Percentiles rank a stretch among this genome's conserved stretches.
Evolutionary conservation across 352 stramenopile species (phyloP).

Genomic region (Aphanomyces stellatus): DNA sequence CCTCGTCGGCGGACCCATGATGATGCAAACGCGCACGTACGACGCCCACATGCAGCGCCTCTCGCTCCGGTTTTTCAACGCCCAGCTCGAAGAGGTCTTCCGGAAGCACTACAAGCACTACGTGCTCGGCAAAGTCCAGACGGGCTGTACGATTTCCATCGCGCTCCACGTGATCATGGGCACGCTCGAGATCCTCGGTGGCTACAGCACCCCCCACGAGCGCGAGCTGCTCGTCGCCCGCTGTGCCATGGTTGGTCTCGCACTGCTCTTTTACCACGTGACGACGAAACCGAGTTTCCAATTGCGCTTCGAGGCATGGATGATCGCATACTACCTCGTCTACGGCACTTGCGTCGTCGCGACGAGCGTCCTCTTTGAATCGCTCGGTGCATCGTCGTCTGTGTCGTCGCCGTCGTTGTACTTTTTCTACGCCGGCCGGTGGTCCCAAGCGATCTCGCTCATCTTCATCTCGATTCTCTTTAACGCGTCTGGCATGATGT

Average conservation of each 20-base stretch:
- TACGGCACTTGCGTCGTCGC: conserved; percentile 15
- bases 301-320: conserved; percentile 36
- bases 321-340: conserved; percentile 44
- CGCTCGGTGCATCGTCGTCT: not conserved
- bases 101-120: conserved; percentile 69
- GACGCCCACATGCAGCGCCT: conserved; percentile 37
- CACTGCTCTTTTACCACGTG: conserved; percentile 32
- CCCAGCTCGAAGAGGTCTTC: conserved; percentile 54
- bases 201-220: conserved; percentile 23
- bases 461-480: conserved; percentile 52
- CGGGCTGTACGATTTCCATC: conserved; percentile 40
- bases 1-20: not conserved
- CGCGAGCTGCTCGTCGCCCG: conserved; percentile 35
- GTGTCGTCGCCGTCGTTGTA: not conserved
- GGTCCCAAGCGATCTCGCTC: conserved; percentile 34
- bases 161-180: conserved; percentile 39
- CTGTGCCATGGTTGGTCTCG: conserved; percentile 30
- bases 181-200: conserved; percentile 38
- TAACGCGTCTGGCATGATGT: conserved; percentile 58
- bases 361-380: conserved; percentile 8
- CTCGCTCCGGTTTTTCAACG: conserved; percentile 48
- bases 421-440: conserved; percentile 16
- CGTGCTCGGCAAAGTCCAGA: conserved; percentile 53
- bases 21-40: not conserved
- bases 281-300: conserved; percentile 41